Evolutionary conservation across 805 yeast species (phyloP).

Genomic region (Kodamaea hsintzibuensis): DNA sequence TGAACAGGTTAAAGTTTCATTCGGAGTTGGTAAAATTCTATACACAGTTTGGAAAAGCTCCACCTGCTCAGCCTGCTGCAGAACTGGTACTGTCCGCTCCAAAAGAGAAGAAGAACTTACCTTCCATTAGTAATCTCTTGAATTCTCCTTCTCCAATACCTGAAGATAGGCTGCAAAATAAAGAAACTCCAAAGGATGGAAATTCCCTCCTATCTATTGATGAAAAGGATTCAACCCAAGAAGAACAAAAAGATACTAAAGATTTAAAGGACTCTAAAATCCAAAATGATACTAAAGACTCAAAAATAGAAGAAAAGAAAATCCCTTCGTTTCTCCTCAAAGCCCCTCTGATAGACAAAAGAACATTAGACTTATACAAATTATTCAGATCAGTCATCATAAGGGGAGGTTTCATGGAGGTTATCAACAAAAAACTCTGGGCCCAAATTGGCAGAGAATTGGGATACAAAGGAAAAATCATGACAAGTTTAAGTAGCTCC

Average conservation of each 20-base stretch:
- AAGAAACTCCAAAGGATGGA: background rate
- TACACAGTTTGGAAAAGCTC: background rate
- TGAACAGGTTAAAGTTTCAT: conserved; percentile 49
- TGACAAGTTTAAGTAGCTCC: conserved; percentile 70
- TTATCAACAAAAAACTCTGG: conserved; percentile 72
- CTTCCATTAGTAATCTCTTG: background rate
- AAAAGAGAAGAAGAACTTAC: background rate
- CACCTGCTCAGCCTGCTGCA: background rate
- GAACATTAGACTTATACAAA: conserved; percentile 63
- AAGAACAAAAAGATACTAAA: background rate
- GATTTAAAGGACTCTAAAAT: background rate
- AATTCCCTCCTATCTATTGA: too few relatives aligned
- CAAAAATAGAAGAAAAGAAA: conserved; percentile 2
- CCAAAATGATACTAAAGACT: too few relatives aligned
- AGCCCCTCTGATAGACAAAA: conserved; percentile 66
- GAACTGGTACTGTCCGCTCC: background rate
- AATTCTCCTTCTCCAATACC: conserved; percentile 2
- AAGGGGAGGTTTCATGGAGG: conserved; percentile 67
- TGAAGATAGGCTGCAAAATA: background rate
- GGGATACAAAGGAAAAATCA: conserved; percentile 71
- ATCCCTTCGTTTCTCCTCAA: conserved; percentile 34
- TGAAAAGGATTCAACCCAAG: background rate
- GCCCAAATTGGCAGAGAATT: conserved; percentile 80
- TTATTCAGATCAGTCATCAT: conserved; percentile 57
- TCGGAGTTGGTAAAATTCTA: conserved; percentile 47